Evolutionary conservation across 2,329 filamentous ascomycete species (phyloP), one percentile per base, ranked within the genome.

Genomic region (Biscogniauxia mediterranea): DNA sequence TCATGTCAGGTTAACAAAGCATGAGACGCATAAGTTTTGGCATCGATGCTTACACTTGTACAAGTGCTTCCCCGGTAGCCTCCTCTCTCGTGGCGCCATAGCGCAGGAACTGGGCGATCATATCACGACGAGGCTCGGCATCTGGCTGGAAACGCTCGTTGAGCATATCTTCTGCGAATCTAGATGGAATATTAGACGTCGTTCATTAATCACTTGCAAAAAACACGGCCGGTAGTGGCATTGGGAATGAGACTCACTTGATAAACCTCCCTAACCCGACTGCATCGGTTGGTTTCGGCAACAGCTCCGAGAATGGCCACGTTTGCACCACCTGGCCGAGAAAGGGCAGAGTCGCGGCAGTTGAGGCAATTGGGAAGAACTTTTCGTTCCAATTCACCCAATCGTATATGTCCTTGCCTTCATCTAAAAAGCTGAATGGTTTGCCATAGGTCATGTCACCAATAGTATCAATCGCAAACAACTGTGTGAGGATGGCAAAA

Each of bases 401-500:
- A 38, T 59, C 62, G 26, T 57, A 74, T 69, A 76, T 65, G 58
- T 77, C 72, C 7, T 63, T 62, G 2, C 70, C 74, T 5, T 68
- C 62, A 13, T 76, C 71, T 4, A 77, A 61, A 56, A 76, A 77
- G 11, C 75, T 74, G 51, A 77, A 73, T 42, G 64, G 61, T 58
- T 70, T 68, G 7, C 69, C 71, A 55, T 74, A 76, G 1, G 72
- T 75, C 53, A 72, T 68, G 57, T 76, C 72, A 5, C 74, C 74
- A 11, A 77, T 61, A 15, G 75, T 66, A 62, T 76, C 74, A 32
- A 75, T 75, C n/a, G 72, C 70, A 25, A 72, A 69, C 61, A 72
- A 78, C 57, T 74, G 78, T 57, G 80, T 76, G 74, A 75, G 78
- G 25, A 73, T 58, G 28, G 76, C 73, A 15, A 81, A 75, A 19